phyloP scores from a whole-genome alignment of 1,139 yeast species.

The Candida buenavistaensis region DNA sequence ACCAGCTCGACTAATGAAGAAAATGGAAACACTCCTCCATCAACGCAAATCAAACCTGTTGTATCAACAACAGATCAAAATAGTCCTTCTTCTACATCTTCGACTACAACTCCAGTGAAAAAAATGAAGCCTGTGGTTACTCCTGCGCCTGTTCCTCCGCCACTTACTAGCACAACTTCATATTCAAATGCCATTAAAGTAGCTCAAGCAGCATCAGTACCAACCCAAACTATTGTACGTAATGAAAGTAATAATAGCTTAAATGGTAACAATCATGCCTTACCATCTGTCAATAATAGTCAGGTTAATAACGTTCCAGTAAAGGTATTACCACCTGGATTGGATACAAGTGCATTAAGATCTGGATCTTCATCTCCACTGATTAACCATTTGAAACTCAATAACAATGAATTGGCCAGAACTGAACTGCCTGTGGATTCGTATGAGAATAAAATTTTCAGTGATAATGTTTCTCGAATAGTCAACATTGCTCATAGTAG shows the following conservation, averaged over 20 bases:
- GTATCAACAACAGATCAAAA: constrained; percentile 3
- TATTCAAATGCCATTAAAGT: constrained; percentile 25
- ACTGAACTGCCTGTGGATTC: constrained; percentile 18
- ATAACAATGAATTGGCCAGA: constrained; percentile 8
- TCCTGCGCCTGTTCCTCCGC: constrained; percentile 20
- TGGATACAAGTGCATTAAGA: constrained; percentile 20
- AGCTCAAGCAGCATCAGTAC: constrained; percentile 18
- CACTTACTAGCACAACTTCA: constrained; percentile 17
- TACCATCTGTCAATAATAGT: constrained; percentile 4
- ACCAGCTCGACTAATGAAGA: constrained; percentile 4
- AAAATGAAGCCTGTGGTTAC: constrained; percentile 12
- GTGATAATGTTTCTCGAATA: constrained; percentile 33
- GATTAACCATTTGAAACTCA: constrained; percentile 10
- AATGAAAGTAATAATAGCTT: too few species aligned
- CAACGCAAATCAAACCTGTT: constrained; percentile 1
- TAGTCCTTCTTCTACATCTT: constrained; percentile 2
- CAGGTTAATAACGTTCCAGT: constrained; percentile 13
- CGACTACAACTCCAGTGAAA: constrained; percentile 12
- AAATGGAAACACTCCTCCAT: constrained; percentile 2
- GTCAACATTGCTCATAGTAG: constrained; percentile 35
- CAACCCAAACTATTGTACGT: constrained; percentile 10
- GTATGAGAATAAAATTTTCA: constrained; percentile 23
- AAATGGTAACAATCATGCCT: constrained; percentile 3
- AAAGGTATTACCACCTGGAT: constrained; percentile 26
- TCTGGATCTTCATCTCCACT: constrained; percentile 35